Evolutionary conservation across 2,329 filamentous ascomycete genomes (phyloP), one percentile per base, ranked within the genome.

Genomic region (Ceratocystis colombiana): DNA sequence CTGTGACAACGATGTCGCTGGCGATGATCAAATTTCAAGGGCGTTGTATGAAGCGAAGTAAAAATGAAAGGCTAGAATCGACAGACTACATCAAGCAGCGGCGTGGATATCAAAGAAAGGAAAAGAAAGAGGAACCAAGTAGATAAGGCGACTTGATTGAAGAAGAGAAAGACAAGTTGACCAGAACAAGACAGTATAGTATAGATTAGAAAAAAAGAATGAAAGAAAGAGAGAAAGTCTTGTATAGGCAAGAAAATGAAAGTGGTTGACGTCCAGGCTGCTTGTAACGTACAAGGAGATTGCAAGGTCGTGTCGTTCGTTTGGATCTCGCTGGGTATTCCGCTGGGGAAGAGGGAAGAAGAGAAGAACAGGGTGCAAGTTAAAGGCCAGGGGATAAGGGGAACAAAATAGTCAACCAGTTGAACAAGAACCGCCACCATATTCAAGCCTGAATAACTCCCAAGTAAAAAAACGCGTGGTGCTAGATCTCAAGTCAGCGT

Each of bases 41-140:
- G 7, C 8, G 46, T 50, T 17, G 15, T 48, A 20, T 53, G 48
- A 25, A 53, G 20, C 48, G 28, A 30, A 37, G 28, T n/a, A 55
- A 22, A 12, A 55, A 20, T 17, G 12, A 8, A 10, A 41, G 37
- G 22, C 28, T 20, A 17, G 25, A 33, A 59, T 59, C 25, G 28
- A 59, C 53, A 59, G 28, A 59, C 53, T 59, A 59, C 53, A 37
- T 59, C 53, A 59, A 59, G 53, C 53, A 59, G 53, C n/a, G 53
- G 8, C 25, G 53, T 30, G 53, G 33, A 59, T 53, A 15, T 15
- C 12, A 10, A 4, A 25, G 12, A 12, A 55, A 59, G n/a, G 53
- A 20, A 59, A 33, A 57, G 53, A 57, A 57, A 30, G 12, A 30
- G 22, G 3, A 22, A 30, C n/a, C 37, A 41, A 41, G 37, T 22